Evolutionary conservation across 2,329 filamentous ascomycete species (phyloP), one percentile per base, ranked within the genome.

Genomic region (Trichoderma simmonsii): DNA sequence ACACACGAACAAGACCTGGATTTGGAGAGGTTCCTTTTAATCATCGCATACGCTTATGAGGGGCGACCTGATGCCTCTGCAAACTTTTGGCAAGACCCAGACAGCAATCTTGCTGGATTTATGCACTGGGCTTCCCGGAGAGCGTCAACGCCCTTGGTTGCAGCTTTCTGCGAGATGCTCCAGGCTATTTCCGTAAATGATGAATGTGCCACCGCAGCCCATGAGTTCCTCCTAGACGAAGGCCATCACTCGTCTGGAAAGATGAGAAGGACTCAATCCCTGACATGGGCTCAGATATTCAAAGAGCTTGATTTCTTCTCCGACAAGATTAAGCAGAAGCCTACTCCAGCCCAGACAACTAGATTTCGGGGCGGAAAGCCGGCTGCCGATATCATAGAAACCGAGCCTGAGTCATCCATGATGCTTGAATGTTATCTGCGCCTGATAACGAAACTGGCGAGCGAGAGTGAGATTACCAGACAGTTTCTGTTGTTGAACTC

Each of bases 391-490:
- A 87, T 92, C 73, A 90, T 93, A 73, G 94, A 97, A 79, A 86
- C 87, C 32, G 95, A 98, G 79, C 93, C 94, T 4, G 97, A 99
- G 80, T 97, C 93, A 54, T 91, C 92, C n/a, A 93, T 97, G 82
- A 98, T 99, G 93, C 86, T 99, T 32, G 94, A 98, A 79, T 95
- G 94, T 76, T 98, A 98, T 79, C 86, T 99, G 67, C 90, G 95
- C 34, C 87, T 99, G 6, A 92, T 97, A 76, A 90, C 93, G 4
- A 94, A 97, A 80, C 85, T 99, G 11, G 91, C 92, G 73, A 86
- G 88, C 26, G 90, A 95, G 78, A 97, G 93, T 77, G 85, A 88
- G 72, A 84, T 86, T 24, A 92, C 94, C 1, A 88, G 95, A 64
- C 83, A 88, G 39, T 97, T 92, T 85, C 86, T 98, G 72, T 83